These are phyloP conservation scores for Backusella psychrophila DNA, from an alignment of 192 early-diverging fungal species.

Conservation along the genomic window DNA sequence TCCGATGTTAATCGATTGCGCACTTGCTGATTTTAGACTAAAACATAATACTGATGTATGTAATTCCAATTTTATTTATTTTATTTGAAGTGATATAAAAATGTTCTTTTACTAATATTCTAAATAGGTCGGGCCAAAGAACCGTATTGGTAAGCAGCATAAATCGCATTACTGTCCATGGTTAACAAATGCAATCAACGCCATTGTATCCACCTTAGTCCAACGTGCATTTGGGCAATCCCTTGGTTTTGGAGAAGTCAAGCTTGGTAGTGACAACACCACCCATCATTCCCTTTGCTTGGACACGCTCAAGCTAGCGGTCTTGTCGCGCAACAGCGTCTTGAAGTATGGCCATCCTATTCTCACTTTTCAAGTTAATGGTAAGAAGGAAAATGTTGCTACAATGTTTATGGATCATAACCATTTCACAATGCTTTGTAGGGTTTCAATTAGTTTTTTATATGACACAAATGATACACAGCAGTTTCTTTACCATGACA, in stretches of 20 bases:
- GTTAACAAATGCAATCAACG: too few species aligned
- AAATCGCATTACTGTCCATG: too few species aligned
- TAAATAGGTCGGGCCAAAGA: too few species aligned
- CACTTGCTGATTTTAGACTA: too few species aligned
- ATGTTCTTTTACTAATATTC: too few species aligned
- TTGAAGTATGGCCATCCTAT: slow-evolving; percentile 17
- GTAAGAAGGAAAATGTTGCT: slow-evolving; percentile 20
- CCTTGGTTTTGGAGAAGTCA: slow-evolving; percentile 23
- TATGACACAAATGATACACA: slow-evolving; percentile 31
- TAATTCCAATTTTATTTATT: too few species aligned
- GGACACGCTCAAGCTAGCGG: slow-evolving; percentile 21
- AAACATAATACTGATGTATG: too few species aligned
- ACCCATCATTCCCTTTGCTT: slow-evolving; percentile 22
- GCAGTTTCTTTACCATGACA: slow-evolving; percentile 24
- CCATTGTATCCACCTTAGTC: slow-evolving; percentile 23
- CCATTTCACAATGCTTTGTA: slow-evolving; percentile 21
- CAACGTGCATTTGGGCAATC: slow-evolving; percentile 21
- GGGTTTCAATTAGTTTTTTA: slow-evolving; percentile 20
- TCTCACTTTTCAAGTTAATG: slow-evolving; percentile 28
- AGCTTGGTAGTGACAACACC: slow-evolving; percentile 16
- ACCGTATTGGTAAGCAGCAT: too few species aligned
- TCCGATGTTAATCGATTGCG: too few species aligned
- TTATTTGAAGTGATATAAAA: too few species aligned
- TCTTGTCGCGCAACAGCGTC: slow-evolving; percentile 18
- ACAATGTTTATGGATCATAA: slow-evolving; percentile 19